These are phyloP conservation scores for Melastoma malabathricum DNA, from an alignment of 345 rosid species.

Conservation along the genomic window DNA sequence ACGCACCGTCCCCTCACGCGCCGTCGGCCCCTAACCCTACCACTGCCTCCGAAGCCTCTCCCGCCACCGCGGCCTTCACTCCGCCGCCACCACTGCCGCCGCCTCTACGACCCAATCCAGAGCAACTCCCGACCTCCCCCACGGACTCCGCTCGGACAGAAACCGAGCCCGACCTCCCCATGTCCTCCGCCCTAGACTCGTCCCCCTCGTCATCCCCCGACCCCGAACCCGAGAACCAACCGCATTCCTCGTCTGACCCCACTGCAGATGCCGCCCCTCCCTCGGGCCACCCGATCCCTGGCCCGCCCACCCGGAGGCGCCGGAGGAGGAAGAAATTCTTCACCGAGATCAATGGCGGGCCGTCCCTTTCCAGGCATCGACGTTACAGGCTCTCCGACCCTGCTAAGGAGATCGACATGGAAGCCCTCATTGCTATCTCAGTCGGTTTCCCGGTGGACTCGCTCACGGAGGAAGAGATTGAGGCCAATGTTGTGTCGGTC, in stretches of 20 bases:
- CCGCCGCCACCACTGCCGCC: constrained; percentile 37
- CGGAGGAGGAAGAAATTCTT: constrained; percentile 83
- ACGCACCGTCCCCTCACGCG: constrained; percentile 2
- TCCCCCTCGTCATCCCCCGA: constrained; percentile 32
- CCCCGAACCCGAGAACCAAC: constrained; percentile 54
- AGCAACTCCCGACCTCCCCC: constrained; percentile 16
- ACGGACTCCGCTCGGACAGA: constrained; percentile 25
- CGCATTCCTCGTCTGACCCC: constrained; percentile 37
- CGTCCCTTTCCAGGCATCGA: constrained; percentile 48
- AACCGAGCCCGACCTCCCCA: constrained; percentile 24
- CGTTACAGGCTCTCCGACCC: constrained; percentile 34
- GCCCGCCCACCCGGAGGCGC: constrained; percentile 44
- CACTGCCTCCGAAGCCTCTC: constrained; percentile 22
- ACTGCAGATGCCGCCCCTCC: constrained; percentile 29
- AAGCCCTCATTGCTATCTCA: constrained; percentile 70
- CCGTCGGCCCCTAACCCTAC: constrained; percentile 19
- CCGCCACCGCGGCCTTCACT: constrained; percentile 25
- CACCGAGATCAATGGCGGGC: constrained; percentile 66
- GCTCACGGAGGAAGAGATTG: constrained; percentile 89
- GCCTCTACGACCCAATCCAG: constrained; percentile 11
- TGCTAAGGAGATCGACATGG: constrained; percentile 63
- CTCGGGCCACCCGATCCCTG: constrained; percentile 26
- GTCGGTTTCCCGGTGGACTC: constrained; percentile 89
- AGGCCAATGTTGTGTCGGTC: constrained; percentile 61
- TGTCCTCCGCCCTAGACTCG: constrained; percentile 18